phyloP scores from a whole-genome alignment of 139 green algal genomes.

The Coelastrella sp. region DNA sequence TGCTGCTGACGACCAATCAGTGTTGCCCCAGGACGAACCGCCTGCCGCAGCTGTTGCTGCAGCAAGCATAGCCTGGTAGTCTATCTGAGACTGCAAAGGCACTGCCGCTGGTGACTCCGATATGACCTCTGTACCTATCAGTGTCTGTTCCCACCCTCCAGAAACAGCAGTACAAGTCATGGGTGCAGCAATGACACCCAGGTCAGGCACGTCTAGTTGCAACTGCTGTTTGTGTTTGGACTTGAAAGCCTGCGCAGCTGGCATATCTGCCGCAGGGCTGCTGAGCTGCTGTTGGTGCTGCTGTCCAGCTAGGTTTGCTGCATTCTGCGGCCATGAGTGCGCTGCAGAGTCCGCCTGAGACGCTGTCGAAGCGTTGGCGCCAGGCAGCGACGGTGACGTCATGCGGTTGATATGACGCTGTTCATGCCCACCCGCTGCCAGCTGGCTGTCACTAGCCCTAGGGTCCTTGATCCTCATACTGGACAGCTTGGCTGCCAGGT shows the following conservation, averaged over 20 bases:
- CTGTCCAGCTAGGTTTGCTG: not conserved
- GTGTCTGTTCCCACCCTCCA: no score
- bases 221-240: slow-evolving; percentile 30
- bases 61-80: not conserved
- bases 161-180: not conserved
- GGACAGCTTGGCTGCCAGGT: not conserved
- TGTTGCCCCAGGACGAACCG: not conserved
- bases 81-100: not conserved
- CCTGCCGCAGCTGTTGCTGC: not conserved
- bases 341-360: not conserved
- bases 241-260: not conserved
- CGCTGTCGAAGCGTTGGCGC: not conserved
- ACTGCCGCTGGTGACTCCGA: slow-evolving; percentile 23
- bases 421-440: not conserved
- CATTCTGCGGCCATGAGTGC: not conserved
- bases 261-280: not conserved
- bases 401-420: not conserved
- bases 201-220: slow-evolving; percentile 8
- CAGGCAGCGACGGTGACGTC: not conserved
- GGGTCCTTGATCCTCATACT: not conserved
- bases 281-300: not conserved
- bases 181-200: not conserved
- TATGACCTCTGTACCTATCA: slow-evolving; percentile 28
- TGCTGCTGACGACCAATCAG: not conserved
- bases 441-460: slow-evolving; percentile 25